Base-by-base conservation (phyloP, 805 yeast genomes). In the Scheffersomyces stipitis region DNA sequence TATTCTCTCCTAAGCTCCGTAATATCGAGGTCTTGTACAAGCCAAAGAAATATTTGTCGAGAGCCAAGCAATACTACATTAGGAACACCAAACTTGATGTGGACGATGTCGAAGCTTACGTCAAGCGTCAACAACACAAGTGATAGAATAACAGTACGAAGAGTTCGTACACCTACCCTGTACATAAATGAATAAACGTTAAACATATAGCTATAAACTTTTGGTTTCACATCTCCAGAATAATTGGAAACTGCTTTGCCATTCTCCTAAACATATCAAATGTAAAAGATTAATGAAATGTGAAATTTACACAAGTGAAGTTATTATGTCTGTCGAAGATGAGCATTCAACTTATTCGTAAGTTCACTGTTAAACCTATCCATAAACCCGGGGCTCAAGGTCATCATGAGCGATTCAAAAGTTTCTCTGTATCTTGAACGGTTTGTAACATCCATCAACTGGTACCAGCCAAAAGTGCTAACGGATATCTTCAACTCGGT, bases 51-150 rank as follows among this genome's bases (percentile, higher is more conserved):
- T 81, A 87, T 62, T 79, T 84, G 71, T 54, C 69, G 9, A 80
- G 96, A 76, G 79, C 80, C 65, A 91, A 87, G 72, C 91, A 88
- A 52, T 90, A 83, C 73, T 93, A 87, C 65, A 84, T 93, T 56
- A 84, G 96, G 68, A 83, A 76, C 61, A 73, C 83, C 34, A 81
- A 78, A 55, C 66, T 81, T 60, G 95, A 86, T 61, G 90, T 83
- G 33, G 83, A 80, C 45, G 89, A 83, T 56, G 60, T 83, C 42
- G 86, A 80, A 51, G 60, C 49, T 5, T 56, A 56, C 41, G 49
- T 67, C 38, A 59, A 54, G 36, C 49, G 52, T 35, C 48, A 53
- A 39, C 41, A 34, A 28, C 47, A 42, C 34, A 42, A 38, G 28
- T 20, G 7, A 20, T 7, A 20, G 24, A 20, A 20, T 7, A 10